phyloP scores from a whole-genome alignment of 177 flowering plant genomes.

The Tripterygium wilfordii region DNA sequence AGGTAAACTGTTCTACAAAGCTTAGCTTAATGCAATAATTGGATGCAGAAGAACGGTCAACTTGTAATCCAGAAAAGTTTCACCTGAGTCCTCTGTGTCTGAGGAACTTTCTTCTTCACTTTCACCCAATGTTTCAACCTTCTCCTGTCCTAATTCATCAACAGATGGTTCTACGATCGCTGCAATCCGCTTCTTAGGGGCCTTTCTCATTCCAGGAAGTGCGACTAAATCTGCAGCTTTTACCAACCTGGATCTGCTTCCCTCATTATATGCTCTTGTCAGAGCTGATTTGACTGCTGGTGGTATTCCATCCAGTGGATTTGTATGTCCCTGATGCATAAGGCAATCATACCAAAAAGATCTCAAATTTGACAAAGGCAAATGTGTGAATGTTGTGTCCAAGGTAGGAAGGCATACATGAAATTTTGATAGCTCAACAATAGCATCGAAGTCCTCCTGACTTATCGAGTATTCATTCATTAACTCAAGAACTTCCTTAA shows the following conservation, averaged over 20 bases:
- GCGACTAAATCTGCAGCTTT: slow-evolving; percentile 76
- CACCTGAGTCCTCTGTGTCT: slow-evolving; percentile 66
- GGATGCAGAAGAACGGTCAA: too few relatives aligned
- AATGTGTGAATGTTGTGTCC: background rate
- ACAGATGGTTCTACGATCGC: slow-evolving; percentile 82
- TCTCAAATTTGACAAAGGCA: background rate
- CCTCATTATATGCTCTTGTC: slow-evolving; percentile 87
- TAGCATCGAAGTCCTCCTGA: slow-evolving; percentile 85
- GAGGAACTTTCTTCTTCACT: slow-evolving; percentile 68
- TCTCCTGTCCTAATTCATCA: slow-evolving; percentile 36
- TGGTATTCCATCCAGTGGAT: slow-evolving; percentile 77
- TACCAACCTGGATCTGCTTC: slow-evolving; percentile 59
- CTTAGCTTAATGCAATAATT: too few relatives aligned
- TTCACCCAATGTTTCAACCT: slow-evolving; percentile 38
- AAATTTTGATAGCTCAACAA: slow-evolving; percentile 78
- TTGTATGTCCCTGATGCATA: slow-evolving; percentile 60
- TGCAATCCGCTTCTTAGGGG: slow-evolving; percentile 84
- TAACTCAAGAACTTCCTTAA: slow-evolving; percentile 71
- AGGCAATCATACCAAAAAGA: background rate
- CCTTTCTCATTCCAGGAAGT: slow-evolving; percentile 85
- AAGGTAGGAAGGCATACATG: slow-evolving; percentile 29
- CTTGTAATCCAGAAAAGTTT: background rate
- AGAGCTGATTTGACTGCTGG: slow-evolving; percentile 86
- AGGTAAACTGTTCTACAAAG: too few relatives aligned
- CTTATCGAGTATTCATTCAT: slow-evolving; percentile 86